Conservation (phyloP, 495 filamentous ascomycete species). For the Zalerion maritima region DNA sequence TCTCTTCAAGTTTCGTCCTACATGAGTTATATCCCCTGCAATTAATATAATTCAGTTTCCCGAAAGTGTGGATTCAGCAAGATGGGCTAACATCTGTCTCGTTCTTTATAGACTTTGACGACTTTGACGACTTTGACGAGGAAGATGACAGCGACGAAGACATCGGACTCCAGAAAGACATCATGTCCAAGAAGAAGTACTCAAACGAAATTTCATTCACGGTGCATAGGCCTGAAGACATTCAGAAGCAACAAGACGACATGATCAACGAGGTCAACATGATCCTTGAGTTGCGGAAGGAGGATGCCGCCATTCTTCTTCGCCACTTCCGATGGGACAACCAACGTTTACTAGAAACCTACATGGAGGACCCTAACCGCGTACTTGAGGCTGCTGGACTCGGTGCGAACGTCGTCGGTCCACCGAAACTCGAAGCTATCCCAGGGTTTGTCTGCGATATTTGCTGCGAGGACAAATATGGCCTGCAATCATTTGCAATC, state of each 20-base stretch:
- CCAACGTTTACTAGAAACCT: constrained; percentile 81
- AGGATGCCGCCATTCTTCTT: constrained; percentile 76
- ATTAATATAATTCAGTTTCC: too few species aligned
- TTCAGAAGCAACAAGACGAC: constrained; percentile 65
- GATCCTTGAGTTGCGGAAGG: constrained; percentile 74
- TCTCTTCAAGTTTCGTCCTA: too few species aligned
- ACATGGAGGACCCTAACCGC: constrained; percentile 70
- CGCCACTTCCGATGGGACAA: constrained; percentile 90
- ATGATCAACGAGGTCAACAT: constrained; percentile 78
- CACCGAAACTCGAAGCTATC: constrained; percentile 52
- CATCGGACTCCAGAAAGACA: constrained; percentile 64
- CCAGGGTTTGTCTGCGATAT: constrained; percentile 83
- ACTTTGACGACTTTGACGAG: constrained; percentile 46
- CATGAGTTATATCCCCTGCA: too few species aligned
- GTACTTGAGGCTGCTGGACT: constrained; percentile 80
- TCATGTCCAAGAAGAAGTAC: constrained; percentile 48
- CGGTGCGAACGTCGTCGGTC: constrained; percentile 44
- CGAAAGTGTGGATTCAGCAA: too few species aligned
- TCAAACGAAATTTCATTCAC: constrained; percentile 76
- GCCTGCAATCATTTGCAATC: constrained; percentile 82
- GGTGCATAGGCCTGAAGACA: constrained; percentile 63
- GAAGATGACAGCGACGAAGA: constrained; percentile 61
- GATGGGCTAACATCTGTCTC: too few species aligned
- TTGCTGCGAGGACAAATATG: constrained; percentile 77
- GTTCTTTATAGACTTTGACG: constrained; percentile 45